These are phyloP conservation scores for Claviceps quebecensis DNA, from an alignment of 2,329 filamentous ascomycete genomes.

Conservation along the genomic window DNA sequence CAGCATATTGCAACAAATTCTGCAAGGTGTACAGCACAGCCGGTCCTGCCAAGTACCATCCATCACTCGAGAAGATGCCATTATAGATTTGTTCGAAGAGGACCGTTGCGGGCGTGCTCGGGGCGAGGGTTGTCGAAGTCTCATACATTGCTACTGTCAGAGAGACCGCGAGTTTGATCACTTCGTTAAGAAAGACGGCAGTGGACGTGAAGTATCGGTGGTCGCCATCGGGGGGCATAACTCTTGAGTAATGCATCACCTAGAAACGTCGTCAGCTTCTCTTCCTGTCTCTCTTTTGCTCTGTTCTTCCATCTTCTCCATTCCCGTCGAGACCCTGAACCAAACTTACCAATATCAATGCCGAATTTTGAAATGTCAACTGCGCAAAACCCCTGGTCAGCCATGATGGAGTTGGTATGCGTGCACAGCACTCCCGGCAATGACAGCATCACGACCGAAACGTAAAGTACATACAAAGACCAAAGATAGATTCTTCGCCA, in stretches of 20 bases:
- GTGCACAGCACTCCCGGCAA: background rate
- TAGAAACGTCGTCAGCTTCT: constrained; percentile 18
- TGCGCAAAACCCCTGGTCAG: constrained; percentile 19
- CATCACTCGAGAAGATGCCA: constrained; percentile 75
- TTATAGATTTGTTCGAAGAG: constrained; percentile 68
- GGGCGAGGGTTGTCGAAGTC: constrained; percentile 60
- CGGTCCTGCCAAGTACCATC: constrained; percentile 88
- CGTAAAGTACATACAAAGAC: constrained; percentile 8
- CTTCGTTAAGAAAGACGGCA: constrained; percentile 83
- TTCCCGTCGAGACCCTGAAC: background rate
- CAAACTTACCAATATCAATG: constrained; percentile 51
- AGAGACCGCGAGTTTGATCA: constrained; percentile 78
- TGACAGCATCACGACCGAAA: background rate
- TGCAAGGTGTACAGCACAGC: constrained; percentile 81
- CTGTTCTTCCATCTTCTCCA: background rate
- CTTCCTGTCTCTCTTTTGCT: background rate
- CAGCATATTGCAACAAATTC: constrained; percentile 87
- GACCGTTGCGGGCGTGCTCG: constrained; percentile 65
- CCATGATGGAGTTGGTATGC: background rate
- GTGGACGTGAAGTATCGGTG: constrained; percentile 90
- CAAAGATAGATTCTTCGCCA: constrained; percentile 12
- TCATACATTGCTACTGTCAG: constrained; percentile 81
- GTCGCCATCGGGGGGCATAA: constrained; percentile 74
- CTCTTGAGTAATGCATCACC: constrained; percentile 88
- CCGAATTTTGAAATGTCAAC: constrained; percentile 65